Evolutionary conservation across 139 green algal genomes (phyloP), one percentile per base, ranked within the genome.

Genomic region (Eudorina sp.): DNA sequence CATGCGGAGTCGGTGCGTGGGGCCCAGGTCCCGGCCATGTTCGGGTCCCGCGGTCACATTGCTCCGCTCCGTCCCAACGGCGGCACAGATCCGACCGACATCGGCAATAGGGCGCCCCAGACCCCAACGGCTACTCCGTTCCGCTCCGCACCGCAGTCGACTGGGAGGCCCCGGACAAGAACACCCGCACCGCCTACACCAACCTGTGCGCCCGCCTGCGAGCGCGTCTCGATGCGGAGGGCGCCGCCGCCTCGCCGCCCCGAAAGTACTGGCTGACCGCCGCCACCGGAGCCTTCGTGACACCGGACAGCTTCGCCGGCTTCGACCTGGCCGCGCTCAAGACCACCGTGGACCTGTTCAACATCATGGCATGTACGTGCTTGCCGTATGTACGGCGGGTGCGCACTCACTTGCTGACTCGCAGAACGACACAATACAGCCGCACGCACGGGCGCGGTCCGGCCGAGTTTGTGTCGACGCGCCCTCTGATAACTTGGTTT

Each of bases 351-450:
- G 79, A 86, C 79, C 38, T 86, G 27, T 86, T 87, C 62, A 87
- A 87, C 66, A 78, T 87, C 81, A 87, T 87, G 81, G 53, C 81
- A 2, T 87, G 81, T 87, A 25, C 51, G 51, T 58, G 51, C 51
- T 25, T n/a, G n/a, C n/a, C n/a, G n/a, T n/a, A n/a, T 40, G 62
- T 34, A 72, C 27, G 62, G 21, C 21, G 2, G n/a, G n/a, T n/a
- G n/a, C n/a, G n/a, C n/a, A n/a, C n/a, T n/a, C n/a, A n/a, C n/a
- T n/a, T n/a, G n/a, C n/a, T n/a, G n/a, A n/a, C n/a, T n/a, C n/a
- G n/a, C n/a, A n/a, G n/a, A n/a, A n/a, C n/a, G n/a, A n/a, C n/a
- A n/a, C n/a, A n/a, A n/a, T n/a, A n/a, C n/a, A n/a, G n/a, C n/a
- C n/a, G n/a, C n/a, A n/a, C n/a, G n/a, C n/a, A n/a, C n/a, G n/a